Evolutionary conservation across 441 rosid species (phyloP).

Genomic region (Pelargonium cotyledonis): DNA sequence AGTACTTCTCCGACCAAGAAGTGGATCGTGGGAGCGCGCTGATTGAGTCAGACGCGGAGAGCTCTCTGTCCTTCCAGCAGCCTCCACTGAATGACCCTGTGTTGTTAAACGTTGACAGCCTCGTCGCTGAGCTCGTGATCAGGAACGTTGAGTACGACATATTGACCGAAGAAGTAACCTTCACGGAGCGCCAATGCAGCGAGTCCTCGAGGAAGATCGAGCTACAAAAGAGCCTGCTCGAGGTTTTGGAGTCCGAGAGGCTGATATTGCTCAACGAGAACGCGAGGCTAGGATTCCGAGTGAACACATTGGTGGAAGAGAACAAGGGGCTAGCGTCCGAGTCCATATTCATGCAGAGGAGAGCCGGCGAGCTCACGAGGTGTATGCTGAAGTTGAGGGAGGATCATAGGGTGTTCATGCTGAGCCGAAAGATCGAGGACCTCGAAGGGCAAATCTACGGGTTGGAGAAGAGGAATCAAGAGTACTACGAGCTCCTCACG

Average conservation of each 20-base stretch:
- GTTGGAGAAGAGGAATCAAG: slow-evolving; percentile 45
- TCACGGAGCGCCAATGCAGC: slow-evolving; percentile 26
- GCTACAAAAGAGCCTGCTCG: slow-evolving; percentile 47
- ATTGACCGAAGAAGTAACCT: slow-evolving; percentile 30
- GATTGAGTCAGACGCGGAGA: slow-evolving; percentile 36
- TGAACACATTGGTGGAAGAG: slow-evolving; percentile 39
- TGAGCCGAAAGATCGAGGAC: slow-evolving; percentile 34
- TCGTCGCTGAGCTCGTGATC: slow-evolving; percentile 40
- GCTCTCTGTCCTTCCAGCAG: slow-evolving; percentile 35
- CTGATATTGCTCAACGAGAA: slow-evolving; percentile 43
- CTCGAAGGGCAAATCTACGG: slow-evolving; percentile 38
- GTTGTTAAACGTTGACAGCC: slow-evolving; percentile 21
- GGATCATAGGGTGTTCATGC: slow-evolving; percentile 41
- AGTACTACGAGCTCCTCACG: slow-evolving; percentile 27
- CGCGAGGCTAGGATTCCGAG: slow-evolving; percentile 34
- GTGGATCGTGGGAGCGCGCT: slow-evolving; percentile 12
- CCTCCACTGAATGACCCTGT: neutral
- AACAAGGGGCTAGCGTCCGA: slow-evolving; percentile 42
- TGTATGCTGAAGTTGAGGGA: slow-evolving; percentile 54
- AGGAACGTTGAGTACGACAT: slow-evolving; percentile 49
- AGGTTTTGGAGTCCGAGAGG: slow-evolving; percentile 61
- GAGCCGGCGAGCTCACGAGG: slow-evolving; percentile 50
- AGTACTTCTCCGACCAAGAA: slow-evolving; percentile 11
- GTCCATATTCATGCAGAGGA: slow-evolving; percentile 42
- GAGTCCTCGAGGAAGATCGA: slow-evolving; percentile 45